Base-by-base conservation (phyloP, 257 asterid genomes). In the Eustoma russellianum region DNA sequence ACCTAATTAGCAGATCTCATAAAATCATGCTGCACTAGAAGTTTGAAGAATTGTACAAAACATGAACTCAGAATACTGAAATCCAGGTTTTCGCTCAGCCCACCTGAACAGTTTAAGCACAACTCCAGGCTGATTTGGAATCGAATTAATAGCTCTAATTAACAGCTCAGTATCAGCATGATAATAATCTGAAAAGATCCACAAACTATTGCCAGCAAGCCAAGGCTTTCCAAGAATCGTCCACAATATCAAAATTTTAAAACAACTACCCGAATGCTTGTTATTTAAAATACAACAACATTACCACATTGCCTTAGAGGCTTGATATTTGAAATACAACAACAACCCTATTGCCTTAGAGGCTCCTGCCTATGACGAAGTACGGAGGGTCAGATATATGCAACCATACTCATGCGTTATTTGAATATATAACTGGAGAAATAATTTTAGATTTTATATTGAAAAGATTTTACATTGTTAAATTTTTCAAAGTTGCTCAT, bases 1-100 rank as follows among this genome's bases (percentile, higher is more conserved):
- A 79, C 85, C 79, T 86, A 77, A 66, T 77, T 77, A 46, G 94
- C 94, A 64, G 88, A 69, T 15, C 81, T 65, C 74, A 67, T 62
- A 66, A 74, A 70, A 67, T 68, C 70, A 57, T 81, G 71, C 66
- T 49, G 66, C 44, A 86, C 79, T 33, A 86, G 60, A 48, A 77
- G 72, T 72, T 34, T 73, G 86, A 60, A 86, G 84, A 71, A 81
- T 77, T 6, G 79, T 76, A 65, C 92, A 83, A 55, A 73, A 75
- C 7, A 76, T 61, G 70, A 71, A 68, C 57, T 81, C 88, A 0
- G 94, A 83, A 69, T 68, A 68, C 71, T 62, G 73, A 50, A 72
- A 81, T 55, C 86, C 86, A 45, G 74, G 67, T 56, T 70, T 89
- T 40, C 66, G 70, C 78, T 78, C 83, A 7, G 79, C 96, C 94